A percentile compares a stretch with the other conserved stretches of the same genome.
Conservation (phyloP, 1,284 basidiomycete species). For the Mycocalia duriaeana region DNA sequence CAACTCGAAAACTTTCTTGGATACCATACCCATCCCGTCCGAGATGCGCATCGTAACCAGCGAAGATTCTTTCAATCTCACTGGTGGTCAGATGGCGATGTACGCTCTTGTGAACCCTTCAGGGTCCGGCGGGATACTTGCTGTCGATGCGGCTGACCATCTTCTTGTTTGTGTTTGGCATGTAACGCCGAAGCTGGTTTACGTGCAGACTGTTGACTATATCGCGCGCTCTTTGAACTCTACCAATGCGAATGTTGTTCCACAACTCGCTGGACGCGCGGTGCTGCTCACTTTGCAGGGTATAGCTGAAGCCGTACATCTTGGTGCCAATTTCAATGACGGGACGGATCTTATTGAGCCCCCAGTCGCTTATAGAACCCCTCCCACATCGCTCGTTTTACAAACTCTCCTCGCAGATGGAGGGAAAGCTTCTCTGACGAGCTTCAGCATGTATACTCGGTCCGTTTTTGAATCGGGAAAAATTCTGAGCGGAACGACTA, state of each 20-base stretch:
- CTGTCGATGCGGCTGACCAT: constrained; percentile 2
- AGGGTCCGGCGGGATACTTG: constrained; percentile 1
- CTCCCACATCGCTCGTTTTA: constrained; percentile 4
- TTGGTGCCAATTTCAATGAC: constrained; percentile 2
- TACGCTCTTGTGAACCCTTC: constrained; percentile 3
- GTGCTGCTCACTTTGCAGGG: constrained; percentile 2
- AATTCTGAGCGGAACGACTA: background rate
- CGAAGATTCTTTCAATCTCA: background rate
- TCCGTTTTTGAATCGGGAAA: too few species aligned
- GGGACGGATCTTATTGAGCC: background rate
- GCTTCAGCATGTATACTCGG: background rate
- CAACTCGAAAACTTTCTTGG: background rate
- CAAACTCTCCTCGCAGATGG: constrained; percentile 11
- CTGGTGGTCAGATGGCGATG: constrained; percentile 1
- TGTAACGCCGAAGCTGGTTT: constrained; percentile 6
- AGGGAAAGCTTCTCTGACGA: constrained; percentile 8
- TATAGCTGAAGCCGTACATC: constrained; percentile 6
- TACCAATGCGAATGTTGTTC: background rate
- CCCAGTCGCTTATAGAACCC: background rate
- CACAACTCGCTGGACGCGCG: background rate
- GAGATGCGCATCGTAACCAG: background rate
- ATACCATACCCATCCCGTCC: background rate
- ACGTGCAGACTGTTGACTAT: constrained; percentile 4
- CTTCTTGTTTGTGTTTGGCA: constrained; percentile 1
- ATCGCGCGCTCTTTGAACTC: background rate